Conservation (phyloP, 352 stramenopile species). For the Peronospora belbahrii region DNA sequence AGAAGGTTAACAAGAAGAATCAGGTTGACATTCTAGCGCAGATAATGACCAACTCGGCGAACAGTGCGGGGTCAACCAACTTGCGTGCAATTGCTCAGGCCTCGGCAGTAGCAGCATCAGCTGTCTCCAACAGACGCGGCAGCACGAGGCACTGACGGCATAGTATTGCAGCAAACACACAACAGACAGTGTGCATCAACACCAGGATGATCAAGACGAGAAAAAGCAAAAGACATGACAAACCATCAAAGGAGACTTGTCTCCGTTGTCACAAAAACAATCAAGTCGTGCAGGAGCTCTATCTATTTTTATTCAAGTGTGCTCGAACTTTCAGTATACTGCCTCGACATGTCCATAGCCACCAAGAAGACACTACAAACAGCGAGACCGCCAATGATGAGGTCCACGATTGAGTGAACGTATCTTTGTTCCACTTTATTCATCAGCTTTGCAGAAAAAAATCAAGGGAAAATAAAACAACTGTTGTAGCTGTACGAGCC, state of each 20-base stretch:
- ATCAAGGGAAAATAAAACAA: constrained; percentile 30
- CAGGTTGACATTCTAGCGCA: constrained; percentile 39
- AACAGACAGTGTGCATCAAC: constrained; percentile 13
- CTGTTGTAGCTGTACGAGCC: constrained; percentile 30
- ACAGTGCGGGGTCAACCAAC: constrained; percentile 25
- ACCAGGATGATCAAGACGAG: constrained; percentile 21
- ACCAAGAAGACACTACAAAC: constrained; percentile 9
- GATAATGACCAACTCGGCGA: constrained; percentile 32
- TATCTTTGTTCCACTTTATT: constrained; percentile 4
- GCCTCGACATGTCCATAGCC: constrained; percentile 26
- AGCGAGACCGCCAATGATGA: constrained; percentile 13
- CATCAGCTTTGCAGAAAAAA: constrained; percentile 22
- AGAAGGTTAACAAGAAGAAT: constrained; percentile 38
- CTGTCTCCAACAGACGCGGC: constrained; percentile 22
- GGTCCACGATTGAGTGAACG: constrained; percentile 7
- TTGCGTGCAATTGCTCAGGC: constrained; percentile 28
- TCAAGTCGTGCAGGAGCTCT: constrained; percentile 23
- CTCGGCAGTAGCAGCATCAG: constrained; percentile 26
- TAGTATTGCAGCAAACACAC: constrained; percentile 9
- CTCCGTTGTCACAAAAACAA: constrained; percentile 18
- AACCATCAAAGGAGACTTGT: constrained; percentile 3
- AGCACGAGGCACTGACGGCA: constrained; percentile 16
- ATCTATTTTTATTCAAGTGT: constrained; percentile 31
- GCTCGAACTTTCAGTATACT: constrained; percentile 20
- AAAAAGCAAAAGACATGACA: constrained; percentile 34